Evolutionary conservation across 2,329 filamentous ascomycete species (phyloP).

Genomic region (Dactylellina haptotyla): DNA sequence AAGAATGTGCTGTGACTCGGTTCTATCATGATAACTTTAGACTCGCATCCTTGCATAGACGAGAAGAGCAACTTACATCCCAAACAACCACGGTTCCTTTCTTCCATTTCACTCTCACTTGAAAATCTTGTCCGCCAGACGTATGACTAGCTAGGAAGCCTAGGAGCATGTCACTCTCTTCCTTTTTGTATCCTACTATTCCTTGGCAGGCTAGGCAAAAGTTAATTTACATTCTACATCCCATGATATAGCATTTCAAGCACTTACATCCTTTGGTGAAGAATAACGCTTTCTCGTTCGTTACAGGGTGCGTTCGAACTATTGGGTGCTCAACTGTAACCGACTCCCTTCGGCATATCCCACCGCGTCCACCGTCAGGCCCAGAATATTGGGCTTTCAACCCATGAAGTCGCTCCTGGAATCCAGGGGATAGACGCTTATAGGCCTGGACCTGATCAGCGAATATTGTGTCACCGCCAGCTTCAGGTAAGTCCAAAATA

Average conservation of each 20-base stretch:
- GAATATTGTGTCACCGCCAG: slow-evolving; percentile 85
- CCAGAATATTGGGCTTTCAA: slow-evolving; percentile 83
- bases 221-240: neutral
- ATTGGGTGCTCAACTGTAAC: slow-evolving; percentile 79
- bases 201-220: slow-evolving; percentile 15
- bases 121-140: slow-evolving; percentile 76
- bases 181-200: slow-evolving; percentile 85
- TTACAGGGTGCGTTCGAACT: slow-evolving; percentile 80
- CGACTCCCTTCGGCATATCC: slow-evolving; percentile 78
- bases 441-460: slow-evolving; percentile 83
- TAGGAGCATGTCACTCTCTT: slow-evolving; percentile 80
- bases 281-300: slow-evolving; percentile 83
- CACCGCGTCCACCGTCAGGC: slow-evolving; percentile 73
- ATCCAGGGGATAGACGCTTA: slow-evolving; percentile 78
- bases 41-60: neutral
- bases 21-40: slow-evolving; percentile 31
- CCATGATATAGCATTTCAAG: neutral
- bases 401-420: slow-evolving; percentile 82
- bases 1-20: slow-evolving; percentile 77
- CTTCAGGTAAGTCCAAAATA: slow-evolving; percentile 71
- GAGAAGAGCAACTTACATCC: slow-evolving; percentile 65
- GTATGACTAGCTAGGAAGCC: slow-evolving; percentile 84
- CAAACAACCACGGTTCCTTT: slow-evolving; percentile 82
- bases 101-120: slow-evolving; percentile 80
- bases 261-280: slow-evolving; percentile 81